Base-by-base conservation (phyloP, 75 land plant species). In the Sequoia sempervirens region DNA sequence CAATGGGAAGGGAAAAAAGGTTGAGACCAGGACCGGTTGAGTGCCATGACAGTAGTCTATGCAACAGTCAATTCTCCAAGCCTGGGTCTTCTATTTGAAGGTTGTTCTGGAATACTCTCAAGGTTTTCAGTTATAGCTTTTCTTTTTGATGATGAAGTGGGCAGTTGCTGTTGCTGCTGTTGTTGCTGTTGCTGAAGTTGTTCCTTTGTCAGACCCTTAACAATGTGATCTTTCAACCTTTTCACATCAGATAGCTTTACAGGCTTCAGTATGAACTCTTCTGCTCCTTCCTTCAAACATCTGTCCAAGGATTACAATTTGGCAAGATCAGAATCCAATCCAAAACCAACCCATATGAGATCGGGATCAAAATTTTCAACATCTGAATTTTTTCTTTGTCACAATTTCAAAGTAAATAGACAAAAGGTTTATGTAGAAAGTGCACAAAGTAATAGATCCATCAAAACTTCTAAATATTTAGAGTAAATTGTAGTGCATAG, bases 281-380 rank as follows among this genome's bases (percentile, higher is more conserved):
- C 92, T 11, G 96, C 96, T 40, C 96, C 96, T 87, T 82, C 92
- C 81, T 92, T 93, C 83, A 91, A 85, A 80, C 96, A 94, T 81
- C 93, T 94, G 87, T 41, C 9, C 46, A 82, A 20, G 18, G 41
- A 7, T 17, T 30, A 56, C 56, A 78, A 66, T 61, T 47, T 69
- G 23, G 53, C 18, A 82, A 84, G 66, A 61, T 80, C 82, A 81
- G n/a, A 78, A 30, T 82, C 41, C 40, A 34, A 18, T 30, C 13
- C 41, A 32, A 58, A 82, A 61, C 37, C 3, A 82, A 18, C 26
- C 30, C 40, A 82, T 37, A 38, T 26, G 37, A 80, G 28, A 34
- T 40, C 28, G 41, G 47, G n/a, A 80, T 15, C n/a, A 80, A 20
- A 81, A 32, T n/a, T 15, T 52, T 52, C 54, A 52, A 52, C 54